A percentile compares a stretch with the other conserved stretches of the same genome.
Evolutionary conservation across 108 stramenopile genomes (phyloP).

Genomic region (Chaetoceros tenuissimus): DNA sequence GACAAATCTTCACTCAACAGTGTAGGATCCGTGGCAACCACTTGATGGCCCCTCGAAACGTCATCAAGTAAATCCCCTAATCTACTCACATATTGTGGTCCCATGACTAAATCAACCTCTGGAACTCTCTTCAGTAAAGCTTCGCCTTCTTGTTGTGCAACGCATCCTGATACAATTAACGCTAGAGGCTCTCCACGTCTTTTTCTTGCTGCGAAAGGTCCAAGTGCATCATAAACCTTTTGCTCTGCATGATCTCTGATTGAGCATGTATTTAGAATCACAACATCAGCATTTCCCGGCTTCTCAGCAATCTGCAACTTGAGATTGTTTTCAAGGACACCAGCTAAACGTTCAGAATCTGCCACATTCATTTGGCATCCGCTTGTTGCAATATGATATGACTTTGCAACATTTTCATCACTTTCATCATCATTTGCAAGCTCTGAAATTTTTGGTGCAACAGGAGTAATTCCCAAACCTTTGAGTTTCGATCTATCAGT

Average conservation of each 20-base stretch:
- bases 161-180: conserved; percentile 93
- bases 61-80: conserved; percentile 45
- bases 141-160: conserved; percentile 97
- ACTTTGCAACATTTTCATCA: neutral
- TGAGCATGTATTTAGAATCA: conserved; percentile 78
- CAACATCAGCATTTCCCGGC: conserved; percentile 44
- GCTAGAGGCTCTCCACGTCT: conserved; percentile 76
- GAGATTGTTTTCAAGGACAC: conserved; percentile 54
- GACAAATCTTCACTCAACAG: conserved; percentile 47
- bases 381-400: conserved; percentile 64
- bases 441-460: neutral
- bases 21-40: conserved; percentile 66
- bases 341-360: conserved; percentile 86
- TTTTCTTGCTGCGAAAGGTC: conserved; percentile 73
- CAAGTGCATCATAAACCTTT: conserved; percentile 70
- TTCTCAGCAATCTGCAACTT: conserved; percentile 18
- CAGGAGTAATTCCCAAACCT: conserved; percentile 27
- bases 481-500: conserved; percentile 26
- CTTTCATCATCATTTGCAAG: neutral
- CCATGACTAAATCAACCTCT: conserved; percentile 91
- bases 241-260: conserved; percentile 88
- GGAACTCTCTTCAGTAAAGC: conserved; percentile 77
- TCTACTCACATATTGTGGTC: conserved; percentile 78
- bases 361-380: conserved; percentile 96
- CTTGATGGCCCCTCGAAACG: conserved; percentile 50